Percentiles rank a stretch among this genome's conserved stretches.
Conservation (phyloP, 176 grass and related monocot species). For the Eragrostis nindensis region DNA sequence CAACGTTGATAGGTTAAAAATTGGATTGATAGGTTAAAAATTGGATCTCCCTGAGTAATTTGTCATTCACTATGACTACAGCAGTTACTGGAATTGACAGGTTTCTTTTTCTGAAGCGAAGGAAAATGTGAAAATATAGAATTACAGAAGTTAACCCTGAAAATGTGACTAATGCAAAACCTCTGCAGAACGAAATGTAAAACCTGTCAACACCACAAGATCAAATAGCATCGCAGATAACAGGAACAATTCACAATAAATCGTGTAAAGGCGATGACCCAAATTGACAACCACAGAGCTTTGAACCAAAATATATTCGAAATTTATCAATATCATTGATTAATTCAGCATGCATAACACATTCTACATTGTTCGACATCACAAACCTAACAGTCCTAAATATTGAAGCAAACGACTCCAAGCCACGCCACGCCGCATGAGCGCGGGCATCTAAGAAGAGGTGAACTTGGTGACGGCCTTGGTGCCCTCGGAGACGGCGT, state of each 20-base stretch:
- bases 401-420: neutral
- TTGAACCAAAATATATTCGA: neutral
- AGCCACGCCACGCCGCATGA: neutral
- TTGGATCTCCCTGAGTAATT: neutral
- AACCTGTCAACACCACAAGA: neutral
- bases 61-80: neutral
- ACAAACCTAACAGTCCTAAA: neutral
- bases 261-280: neutral
- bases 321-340: neutral
- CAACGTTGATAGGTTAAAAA: neutral
- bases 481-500: conserved; percentile 47
- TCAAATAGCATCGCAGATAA: neutral
- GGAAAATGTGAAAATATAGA: too few species aligned
- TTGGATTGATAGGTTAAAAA: neutral
- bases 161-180: too few species aligned
- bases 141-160: too few species aligned
- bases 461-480: conserved; percentile 47
- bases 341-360: neutral
- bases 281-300: neutral
- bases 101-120: too few species aligned
- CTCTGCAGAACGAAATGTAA: neutral
- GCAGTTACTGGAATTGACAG: neutral
- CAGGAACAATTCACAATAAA: neutral
- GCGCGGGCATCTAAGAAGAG: neutral
- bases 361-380: neutral